Conservation (phyloP, 495 filamentous ascomycete species). For the Trichoderma reesei region DNA sequence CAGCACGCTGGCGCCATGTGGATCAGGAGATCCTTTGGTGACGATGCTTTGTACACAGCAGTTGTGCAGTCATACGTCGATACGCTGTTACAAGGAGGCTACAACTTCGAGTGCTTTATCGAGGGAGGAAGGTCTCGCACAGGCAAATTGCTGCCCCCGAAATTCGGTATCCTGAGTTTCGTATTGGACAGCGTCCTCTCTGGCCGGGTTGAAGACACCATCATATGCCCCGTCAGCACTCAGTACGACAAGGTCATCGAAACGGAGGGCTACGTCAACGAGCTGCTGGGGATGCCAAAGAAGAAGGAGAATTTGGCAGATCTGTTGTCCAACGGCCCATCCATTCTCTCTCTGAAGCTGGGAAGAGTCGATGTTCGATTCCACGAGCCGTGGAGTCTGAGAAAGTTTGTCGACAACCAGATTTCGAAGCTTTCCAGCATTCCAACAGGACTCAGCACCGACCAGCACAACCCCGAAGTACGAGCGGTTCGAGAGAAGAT, state of each 20-base stretch:
- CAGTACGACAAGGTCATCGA: conserved; percentile 99
- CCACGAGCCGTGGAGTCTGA: conserved; percentile 86
- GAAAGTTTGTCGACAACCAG: conserved; percentile 69
- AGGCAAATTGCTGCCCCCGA: conserved; percentile 85
- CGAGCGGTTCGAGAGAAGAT: conserved; percentile 46
- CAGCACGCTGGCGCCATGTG: conserved; percentile 97
- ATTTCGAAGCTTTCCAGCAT: conserved; percentile 38
- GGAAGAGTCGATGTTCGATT: conserved; percentile 93
- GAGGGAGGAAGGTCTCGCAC: conserved; percentile 89
- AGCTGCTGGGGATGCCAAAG: conserved; percentile 88
- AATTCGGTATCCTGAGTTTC: conserved; percentile 93
- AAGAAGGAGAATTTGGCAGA: conserved; percentile 85
- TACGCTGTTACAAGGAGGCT: conserved; percentile 77
- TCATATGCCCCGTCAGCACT: conserved; percentile 88
- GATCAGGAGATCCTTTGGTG: conserved; percentile 85
- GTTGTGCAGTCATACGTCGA: conserved; percentile 95
- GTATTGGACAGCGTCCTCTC: conserved; percentile 81
- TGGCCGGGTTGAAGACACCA: conserved; percentile 80
- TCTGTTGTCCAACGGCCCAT: conserved; percentile 74
- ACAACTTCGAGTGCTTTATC: conserved; percentile 94
- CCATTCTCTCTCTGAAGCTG: conserved; percentile 75
- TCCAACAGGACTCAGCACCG: conserved; percentile 28
- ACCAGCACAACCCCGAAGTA: conserved; percentile 35
- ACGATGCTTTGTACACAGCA: conserved; percentile 81
- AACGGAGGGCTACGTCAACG: conserved; percentile 90